phyloP scores from a whole-genome alignment of 306 rosid genomes.

The Cicer bijugum region DNA sequence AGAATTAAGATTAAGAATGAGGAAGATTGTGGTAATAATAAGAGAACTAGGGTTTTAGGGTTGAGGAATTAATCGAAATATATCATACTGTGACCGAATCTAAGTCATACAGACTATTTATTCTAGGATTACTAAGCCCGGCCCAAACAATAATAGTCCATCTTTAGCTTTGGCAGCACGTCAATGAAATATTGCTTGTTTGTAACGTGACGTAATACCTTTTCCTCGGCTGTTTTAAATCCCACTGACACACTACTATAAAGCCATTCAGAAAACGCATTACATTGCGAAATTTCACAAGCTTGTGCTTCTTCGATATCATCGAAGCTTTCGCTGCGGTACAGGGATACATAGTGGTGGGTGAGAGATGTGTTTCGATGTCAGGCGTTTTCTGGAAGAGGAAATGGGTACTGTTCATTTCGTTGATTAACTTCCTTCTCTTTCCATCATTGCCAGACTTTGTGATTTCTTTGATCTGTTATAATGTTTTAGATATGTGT shows the following conservation, averaged over 20 bases:
- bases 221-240: constrained; percentile 15
- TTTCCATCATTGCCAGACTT: neutral
- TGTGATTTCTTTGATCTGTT: constrained; percentile 25
- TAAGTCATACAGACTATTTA: neutral
- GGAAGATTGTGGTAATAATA: constrained; percentile 3
- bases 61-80: constrained; percentile 17
- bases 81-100: neutral
- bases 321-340: neutral
- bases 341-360: constrained; percentile 20
- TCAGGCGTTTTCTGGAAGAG: neutral
- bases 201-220: neutral
- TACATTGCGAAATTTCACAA: neutral
- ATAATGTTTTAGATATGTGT: constrained; percentile 13
- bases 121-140: constrained; percentile 19
- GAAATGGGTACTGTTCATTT: constrained; percentile 38
- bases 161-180: neutral
- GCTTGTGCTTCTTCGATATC: constrained; percentile 29
- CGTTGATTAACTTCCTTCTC: constrained; percentile 27
- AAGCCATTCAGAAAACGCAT: neutral
- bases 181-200: constrained; percentile 12
- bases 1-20: constrained; percentile 1
- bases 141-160: constrained; percentile 24
- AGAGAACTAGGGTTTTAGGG: constrained; percentile 34
- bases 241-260: constrained; percentile 8
- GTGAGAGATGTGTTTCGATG: neutral